A percentile compares a stretch with the other conserved stretches of the same genome.
Conservation (phyloP, 805 yeast species). For the Schwanniomyces sp. region DNA sequence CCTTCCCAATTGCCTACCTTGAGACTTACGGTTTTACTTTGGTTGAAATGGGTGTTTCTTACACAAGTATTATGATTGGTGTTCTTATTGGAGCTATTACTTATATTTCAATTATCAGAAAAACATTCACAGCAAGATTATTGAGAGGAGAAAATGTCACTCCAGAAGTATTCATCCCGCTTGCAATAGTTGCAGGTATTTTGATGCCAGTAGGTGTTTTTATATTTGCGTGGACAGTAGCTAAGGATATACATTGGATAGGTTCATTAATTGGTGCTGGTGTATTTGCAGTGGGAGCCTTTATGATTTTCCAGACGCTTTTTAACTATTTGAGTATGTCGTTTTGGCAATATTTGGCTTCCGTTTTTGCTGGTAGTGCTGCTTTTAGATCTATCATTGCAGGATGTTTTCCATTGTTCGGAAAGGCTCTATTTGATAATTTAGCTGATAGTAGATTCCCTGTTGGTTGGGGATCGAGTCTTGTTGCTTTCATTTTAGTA, state of each 20-base stretch:
- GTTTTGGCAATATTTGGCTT: conserved; percentile 50
- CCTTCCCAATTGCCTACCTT: conserved; percentile 54
- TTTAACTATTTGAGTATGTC: conserved; percentile 49
- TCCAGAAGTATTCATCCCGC: conserved; percentile 35
- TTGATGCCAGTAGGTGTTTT: conserved; percentile 30
- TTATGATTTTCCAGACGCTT: conserved; percentile 48
- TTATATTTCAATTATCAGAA: conserved; percentile 45
- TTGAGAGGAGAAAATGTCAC: conserved; percentile 18
- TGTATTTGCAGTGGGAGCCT: conserved; percentile 36
- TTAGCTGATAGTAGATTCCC: conserved; percentile 52
- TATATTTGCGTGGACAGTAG: conserved; percentile 48
- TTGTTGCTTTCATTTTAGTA: conserved; percentile 46
- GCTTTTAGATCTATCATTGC: conserved; percentile 53
- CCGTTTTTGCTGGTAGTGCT: conserved; percentile 59
- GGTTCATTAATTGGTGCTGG: conserved; percentile 40
- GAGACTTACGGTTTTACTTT: conserved; percentile 47
- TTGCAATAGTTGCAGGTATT: conserved; percentile 29
- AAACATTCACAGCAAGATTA: conserved; percentile 12
- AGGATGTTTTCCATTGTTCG: conserved; percentile 63
- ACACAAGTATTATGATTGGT: conserved; percentile 37
- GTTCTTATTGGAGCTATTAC: conserved; percentile 31
- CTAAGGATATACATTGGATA: conserved; percentile 43
- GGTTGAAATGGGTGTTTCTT: conserved; percentile 50
- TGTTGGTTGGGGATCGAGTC: conserved; percentile 57
- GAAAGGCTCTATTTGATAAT: conserved; percentile 52